Percentiles rank a stretch among this genome's conserved stretches.
These are phyloP conservation scores for Coemansia sp. DNA, from an alignment of 192 early-diverging fungal species.

Conservation along the genomic window DNA sequence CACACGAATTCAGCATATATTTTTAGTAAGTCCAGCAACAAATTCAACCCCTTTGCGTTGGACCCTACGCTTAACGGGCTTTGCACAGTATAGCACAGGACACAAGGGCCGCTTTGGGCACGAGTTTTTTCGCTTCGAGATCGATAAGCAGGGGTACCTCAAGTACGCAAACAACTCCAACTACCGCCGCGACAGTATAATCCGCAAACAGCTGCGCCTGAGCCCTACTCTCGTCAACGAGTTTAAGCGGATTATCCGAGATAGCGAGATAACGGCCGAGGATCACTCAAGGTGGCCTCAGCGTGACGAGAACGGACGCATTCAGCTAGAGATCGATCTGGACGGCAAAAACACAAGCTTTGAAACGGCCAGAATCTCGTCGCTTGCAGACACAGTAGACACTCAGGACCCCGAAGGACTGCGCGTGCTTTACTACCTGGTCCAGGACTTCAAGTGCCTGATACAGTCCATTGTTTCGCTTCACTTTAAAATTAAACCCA, in stretches of 20 bases:
- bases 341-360: conserved; percentile 77
- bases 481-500: conserved; percentile 82
- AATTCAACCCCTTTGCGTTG: not conserved
- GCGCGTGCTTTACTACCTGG: conserved; percentile 90
- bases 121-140: conserved; percentile 98
- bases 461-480: conserved; percentile 92
- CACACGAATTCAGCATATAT: conserved; percentile 37
- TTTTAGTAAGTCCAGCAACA: conserved; percentile 23
- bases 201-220: conserved; percentile 86
- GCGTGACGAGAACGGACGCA: conserved; percentile 83
- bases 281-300: conserved; percentile 90
- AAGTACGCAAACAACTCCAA: conserved; percentile 98
- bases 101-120: conserved; percentile 95
- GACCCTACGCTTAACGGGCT: not conserved
- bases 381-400: conserved; percentile 83
- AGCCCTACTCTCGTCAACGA: conserved; percentile 79
- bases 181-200: conserved; percentile 95
- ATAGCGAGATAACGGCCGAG: conserved; percentile 93
- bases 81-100: conserved; percentile 62
- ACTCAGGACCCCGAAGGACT: conserved; percentile 93
- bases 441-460: conserved; percentile 97
- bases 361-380: conserved; percentile 88
- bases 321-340: conserved; percentile 92
- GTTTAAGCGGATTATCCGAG: conserved; percentile 82
- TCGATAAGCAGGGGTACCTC: conserved; percentile 79